phyloP scores from a whole-genome alignment of 2,329 filamentous ascomycete species.

The Teratosphaeriaceae sp. region DNA sequence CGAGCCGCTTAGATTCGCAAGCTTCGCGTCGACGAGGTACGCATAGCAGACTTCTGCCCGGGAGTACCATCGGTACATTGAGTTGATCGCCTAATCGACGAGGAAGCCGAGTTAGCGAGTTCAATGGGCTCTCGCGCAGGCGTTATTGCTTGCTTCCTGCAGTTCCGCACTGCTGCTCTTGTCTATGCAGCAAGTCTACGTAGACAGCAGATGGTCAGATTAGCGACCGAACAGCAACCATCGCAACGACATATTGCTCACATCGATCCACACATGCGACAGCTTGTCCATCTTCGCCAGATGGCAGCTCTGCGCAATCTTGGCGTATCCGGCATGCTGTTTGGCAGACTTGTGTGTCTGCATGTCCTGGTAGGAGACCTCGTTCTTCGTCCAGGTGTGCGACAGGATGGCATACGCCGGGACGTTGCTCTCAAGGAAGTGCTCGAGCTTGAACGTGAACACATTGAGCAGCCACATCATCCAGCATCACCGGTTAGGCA shows the following conservation, averaged over 20 bases:
- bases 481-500: too few species aligned
- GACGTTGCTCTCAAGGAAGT: constrained; percentile 12
- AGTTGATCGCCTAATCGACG: constrained; percentile 24
- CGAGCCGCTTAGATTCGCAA: neutral
- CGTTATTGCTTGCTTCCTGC: too few species aligned
- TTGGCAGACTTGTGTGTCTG: neutral
- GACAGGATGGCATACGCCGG: constrained; percentile 19
- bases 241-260: constrained; percentile 14
- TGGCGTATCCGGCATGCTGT: neutral
- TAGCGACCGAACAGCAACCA: constrained; percentile 17
- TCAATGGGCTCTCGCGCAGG: too few species aligned
- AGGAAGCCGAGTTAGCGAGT: too few species aligned
- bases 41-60: constrained; percentile 3
- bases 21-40: constrained; percentile 3
- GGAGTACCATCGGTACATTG: constrained; percentile 5
- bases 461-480: neutral
- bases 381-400: constrained; percentile 16
- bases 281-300: too few species aligned
- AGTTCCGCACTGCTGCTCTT: constrained; percentile 22
- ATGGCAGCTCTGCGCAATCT: constrained; percentile 2
- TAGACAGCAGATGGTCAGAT: too few species aligned
- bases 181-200: constrained; percentile 8
- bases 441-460: constrained; percentile 10
- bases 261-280: too few species aligned
- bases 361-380: constrained; percentile 14